Evolutionary conservation across 2,329 filamentous ascomycete genomes (phyloP).

Genomic region (Eutypella sp.): DNA sequence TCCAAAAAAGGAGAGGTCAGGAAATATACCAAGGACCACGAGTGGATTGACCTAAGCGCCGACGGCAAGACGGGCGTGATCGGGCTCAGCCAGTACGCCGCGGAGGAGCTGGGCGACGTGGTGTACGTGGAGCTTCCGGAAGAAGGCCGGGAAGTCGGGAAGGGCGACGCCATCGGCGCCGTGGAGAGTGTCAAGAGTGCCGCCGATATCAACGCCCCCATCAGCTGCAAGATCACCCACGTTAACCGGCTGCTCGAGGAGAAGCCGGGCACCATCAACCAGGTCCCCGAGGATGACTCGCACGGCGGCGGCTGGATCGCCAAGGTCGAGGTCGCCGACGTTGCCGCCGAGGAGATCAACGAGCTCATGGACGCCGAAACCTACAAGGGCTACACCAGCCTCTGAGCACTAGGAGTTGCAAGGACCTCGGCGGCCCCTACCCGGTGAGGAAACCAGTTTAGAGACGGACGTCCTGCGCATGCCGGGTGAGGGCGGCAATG

Average conservation of each 20-base stretch:
- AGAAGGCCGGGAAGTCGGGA: slow-evolving; percentile 59
- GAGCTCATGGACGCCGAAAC: slow-evolving; percentile 69
- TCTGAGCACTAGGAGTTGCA: slow-evolving; percentile 31
- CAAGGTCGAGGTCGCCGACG: slow-evolving; percentile 72
- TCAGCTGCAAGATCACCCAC: slow-evolving; percentile 70
- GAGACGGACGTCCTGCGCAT: too few species aligned
- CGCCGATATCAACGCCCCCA: slow-evolving; percentile 91
- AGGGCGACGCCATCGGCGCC: slow-evolving; percentile 83
- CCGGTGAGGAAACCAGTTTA: too few species aligned
- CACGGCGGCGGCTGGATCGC: slow-evolving; percentile 85
- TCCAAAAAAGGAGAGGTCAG: slow-evolving; percentile 54
- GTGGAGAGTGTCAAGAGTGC: slow-evolving; percentile 98
- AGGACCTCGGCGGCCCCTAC: too few species aligned
- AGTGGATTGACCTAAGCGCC: slow-evolving; percentile 88
- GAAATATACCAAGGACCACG: slow-evolving; percentile 94
- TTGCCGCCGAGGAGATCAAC: slow-evolving; percentile 63
- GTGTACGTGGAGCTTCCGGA: slow-evolving; percentile 94
- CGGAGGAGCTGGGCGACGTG: slow-evolving; percentile 88
- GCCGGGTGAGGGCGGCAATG: neutral
- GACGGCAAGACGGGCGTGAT: slow-evolving; percentile 76
- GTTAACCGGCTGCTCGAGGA: slow-evolving; percentile 74
- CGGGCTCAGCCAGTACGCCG: slow-evolving; percentile 88
- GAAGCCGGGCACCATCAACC: slow-evolving; percentile 82
- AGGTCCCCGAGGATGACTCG: slow-evolving; percentile 74
- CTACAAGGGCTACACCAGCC: slow-evolving; percentile 70